Conservation (phyloP, 1,284 basidiomycete species). For the Clitocybe nebularis region DNA sequence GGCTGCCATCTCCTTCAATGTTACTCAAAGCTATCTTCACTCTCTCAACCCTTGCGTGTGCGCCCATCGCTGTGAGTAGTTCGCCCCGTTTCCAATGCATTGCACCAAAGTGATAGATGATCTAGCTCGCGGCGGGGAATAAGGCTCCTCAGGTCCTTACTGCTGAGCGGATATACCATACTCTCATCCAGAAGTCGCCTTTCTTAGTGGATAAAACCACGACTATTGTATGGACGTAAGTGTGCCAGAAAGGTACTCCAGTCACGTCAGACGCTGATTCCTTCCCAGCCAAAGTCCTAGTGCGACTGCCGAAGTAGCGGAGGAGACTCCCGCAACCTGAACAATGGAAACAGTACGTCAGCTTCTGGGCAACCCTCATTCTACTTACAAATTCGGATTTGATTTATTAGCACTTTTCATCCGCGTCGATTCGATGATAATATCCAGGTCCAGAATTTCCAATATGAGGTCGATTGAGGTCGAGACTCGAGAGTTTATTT, state of each 20-base stretch:
- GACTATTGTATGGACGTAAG: constrained; percentile 10
- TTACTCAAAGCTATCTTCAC: background rate
- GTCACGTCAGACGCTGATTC: too few species aligned
- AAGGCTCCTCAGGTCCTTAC: constrained; percentile 1
- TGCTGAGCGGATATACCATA: constrained; percentile 2
- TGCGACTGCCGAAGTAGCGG: too few species aligned
- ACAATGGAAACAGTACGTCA: too few species aligned
- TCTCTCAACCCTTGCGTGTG: background rate
- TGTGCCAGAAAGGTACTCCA: background rate
- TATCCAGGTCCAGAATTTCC: too few species aligned
- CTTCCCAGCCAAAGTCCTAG: too few species aligned
- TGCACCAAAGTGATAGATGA: background rate
- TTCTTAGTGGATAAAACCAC: constrained; percentile 6
- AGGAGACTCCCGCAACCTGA: too few species aligned
- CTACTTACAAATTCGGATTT: too few species aligned
- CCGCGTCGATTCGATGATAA: too few species aligned
- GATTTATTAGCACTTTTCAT: too few species aligned
- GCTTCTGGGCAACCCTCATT: too few species aligned
- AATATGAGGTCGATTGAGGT: too few species aligned
- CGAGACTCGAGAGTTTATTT: too few species aligned
- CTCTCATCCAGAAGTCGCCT: constrained; percentile 4
- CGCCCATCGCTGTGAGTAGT: background rate
- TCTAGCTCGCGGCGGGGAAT: background rate
- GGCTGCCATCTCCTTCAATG: background rate
- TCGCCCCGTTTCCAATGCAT: background rate